Conservation (phyloP, 108 stramenopile genomes). For the Fragilaria radians region DNA sequence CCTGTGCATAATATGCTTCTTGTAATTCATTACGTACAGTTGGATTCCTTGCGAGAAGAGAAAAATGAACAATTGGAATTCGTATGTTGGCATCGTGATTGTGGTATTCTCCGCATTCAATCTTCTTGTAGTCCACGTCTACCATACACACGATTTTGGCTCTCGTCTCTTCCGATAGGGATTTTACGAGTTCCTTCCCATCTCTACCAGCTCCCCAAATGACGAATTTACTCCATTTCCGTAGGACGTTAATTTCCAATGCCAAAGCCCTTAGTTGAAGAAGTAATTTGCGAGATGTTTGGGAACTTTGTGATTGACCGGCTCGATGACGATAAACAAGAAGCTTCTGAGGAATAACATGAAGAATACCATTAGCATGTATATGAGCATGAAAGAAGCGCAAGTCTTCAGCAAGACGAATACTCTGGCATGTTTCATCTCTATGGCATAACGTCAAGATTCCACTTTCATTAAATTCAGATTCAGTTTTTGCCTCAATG, state of each 20-base stretch:
- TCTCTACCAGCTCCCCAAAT: conserved; percentile 89
- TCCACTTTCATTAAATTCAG: background rate
- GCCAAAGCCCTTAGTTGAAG: conserved; percentile 63
- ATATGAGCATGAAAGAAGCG: conserved; percentile 85
- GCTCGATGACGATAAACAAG: conserved; percentile 76
- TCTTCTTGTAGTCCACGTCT: conserved; percentile 82
- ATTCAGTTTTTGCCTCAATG: conserved; percentile 26
- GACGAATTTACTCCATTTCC: conserved; percentile 34
- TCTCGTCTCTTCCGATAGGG: conserved; percentile 41
- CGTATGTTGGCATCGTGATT: conserved; percentile 31
- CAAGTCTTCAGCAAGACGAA: conserved; percentile 83
- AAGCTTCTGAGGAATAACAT: conserved; percentile 41
- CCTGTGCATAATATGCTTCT: conserved; percentile 16
- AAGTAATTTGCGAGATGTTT: conserved; percentile 71
- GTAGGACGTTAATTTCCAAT: conserved; percentile 46
- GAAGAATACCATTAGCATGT: conserved; percentile 32
- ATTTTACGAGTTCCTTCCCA: conserved; percentile 86
- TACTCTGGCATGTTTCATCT: conserved; percentile 25
- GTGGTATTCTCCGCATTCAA: conserved; percentile 48
- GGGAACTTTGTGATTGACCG: conserved; percentile 67
- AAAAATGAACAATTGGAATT: conserved; percentile 84
- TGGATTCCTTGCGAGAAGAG: conserved; percentile 36
- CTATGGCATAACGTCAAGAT: conserved; percentile 28
- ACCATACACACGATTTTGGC: conserved; percentile 62
- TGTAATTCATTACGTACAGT: conserved; percentile 5